These are phyloP conservation scores for Stephania cephalantha DNA, from an alignment of 164 flowering plant species.

Conservation along the genomic window DNA sequence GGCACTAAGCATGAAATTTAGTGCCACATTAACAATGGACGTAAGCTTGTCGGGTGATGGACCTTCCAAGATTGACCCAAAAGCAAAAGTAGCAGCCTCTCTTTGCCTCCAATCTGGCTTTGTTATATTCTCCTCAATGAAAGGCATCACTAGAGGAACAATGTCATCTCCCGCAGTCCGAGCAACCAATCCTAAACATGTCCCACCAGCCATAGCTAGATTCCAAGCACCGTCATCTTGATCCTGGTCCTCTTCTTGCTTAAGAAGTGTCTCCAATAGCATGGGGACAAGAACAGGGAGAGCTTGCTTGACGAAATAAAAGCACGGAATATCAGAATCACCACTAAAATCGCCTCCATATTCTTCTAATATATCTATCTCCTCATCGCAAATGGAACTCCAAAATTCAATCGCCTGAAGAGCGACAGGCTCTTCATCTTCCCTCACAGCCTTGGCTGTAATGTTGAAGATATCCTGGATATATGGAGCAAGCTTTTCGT, in stretches of 20 bases:
- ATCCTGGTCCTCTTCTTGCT: constrained; percentile 68
- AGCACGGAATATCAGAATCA: constrained; percentile 51
- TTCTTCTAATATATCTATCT: constrained; percentile 56
- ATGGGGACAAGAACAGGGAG: constrained; percentile 54
- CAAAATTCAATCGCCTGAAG: constrained; percentile 66
- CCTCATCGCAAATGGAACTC: constrained; percentile 63
- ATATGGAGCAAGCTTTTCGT: constrained; percentile 47
- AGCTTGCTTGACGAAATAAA: constrained; percentile 59
- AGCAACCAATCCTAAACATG: constrained; percentile 60
- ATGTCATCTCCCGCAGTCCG: constrained; percentile 60
- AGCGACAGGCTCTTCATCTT: constrained; percentile 63
- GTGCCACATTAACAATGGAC: constrained; percentile 45
- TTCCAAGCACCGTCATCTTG: constrained; percentile 70
- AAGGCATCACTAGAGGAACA: constrained; percentile 59
- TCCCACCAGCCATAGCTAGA: constrained; percentile 69
- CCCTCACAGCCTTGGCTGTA: constrained; percentile 54
- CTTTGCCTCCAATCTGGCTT: constrained; percentile 67
- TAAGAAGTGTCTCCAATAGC: constrained; percentile 51
- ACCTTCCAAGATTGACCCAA: constrained; percentile 60
- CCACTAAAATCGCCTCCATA: constrained; percentile 50
- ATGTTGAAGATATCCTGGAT: constrained; percentile 53
- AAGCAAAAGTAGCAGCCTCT: constrained; percentile 67
- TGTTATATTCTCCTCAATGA: constrained; percentile 51
- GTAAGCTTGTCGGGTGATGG: constrained; percentile 52
- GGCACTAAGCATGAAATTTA: constrained; percentile 53